Conservation (phyloP, 305 asterid genomes). For the Withania somnifera region DNA sequence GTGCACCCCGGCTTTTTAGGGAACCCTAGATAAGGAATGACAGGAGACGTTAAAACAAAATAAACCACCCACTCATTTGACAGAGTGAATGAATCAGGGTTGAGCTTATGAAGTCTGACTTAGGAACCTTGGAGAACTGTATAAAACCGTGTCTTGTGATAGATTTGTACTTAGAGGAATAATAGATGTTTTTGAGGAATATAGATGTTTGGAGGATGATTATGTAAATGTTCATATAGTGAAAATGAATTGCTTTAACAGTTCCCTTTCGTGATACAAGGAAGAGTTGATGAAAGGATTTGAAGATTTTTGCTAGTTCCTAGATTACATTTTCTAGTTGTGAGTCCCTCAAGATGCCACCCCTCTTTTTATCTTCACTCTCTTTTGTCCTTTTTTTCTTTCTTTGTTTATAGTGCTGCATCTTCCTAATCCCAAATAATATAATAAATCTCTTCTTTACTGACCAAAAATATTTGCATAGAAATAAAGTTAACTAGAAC, state of each 20-base stretch:
- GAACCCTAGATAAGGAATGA: not conserved
- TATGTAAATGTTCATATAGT: not conserved
- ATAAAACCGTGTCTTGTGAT: not conserved
- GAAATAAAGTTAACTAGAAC: not conserved
- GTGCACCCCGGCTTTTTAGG: not conserved
- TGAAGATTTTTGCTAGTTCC: not conserved
- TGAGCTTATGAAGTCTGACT: not conserved
- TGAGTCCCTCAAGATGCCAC: not conserved
- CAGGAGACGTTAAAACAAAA: not conserved
- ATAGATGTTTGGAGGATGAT: not conserved
- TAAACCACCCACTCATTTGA: not conserved
- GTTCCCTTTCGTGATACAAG: not conserved
- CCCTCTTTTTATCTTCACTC: not conserved
- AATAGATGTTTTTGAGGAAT: not conserved
- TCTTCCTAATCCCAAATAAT: not conserved
- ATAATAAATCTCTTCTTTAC: not conserved
- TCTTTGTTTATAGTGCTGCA: not conserved
- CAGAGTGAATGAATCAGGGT: not conserved
- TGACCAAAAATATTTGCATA: not conserved
- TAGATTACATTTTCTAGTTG: not conserved
- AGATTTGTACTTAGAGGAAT: not conserved
- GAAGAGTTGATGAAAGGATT: not conserved
- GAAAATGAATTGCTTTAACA: not conserved
- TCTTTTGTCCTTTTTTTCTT: not conserved
- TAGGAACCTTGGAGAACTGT: not conserved